phyloP scores from a whole-genome alignment of 495 filamentous ascomycete species.

The Bombardia bombarda region DNA sequence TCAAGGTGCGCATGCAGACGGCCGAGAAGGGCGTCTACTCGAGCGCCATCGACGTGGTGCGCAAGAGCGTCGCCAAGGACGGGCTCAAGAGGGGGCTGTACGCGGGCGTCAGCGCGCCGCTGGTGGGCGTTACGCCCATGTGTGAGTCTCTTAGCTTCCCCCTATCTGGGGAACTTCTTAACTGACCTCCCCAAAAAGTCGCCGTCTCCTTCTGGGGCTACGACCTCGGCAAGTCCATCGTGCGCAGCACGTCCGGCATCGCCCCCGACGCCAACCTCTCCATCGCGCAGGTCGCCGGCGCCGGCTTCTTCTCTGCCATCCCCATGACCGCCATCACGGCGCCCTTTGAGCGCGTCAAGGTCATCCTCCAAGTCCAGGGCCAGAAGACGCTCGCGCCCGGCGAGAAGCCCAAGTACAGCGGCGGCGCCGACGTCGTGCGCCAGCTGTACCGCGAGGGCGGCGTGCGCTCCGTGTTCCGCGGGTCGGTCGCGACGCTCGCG shows the following conservation, averaged over 20 bases:
- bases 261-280: conserved; percentile 58
- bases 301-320: conserved; percentile 95
- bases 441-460: conserved; percentile 92
- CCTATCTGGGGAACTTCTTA: not conserved
- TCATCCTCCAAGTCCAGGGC: conserved; percentile 94
- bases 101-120: conserved; percentile 90
- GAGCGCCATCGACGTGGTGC: conserved; percentile 84
- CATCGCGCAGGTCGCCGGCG: conserved; percentile 81
- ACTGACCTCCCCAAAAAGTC: conserved; percentile 44
- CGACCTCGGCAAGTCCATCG: conserved; percentile 85
- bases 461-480: conserved; percentile 82
- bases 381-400: conserved; percentile 79
- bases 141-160: conserved; percentile 52
- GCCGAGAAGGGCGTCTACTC: conserved; percentile 89
- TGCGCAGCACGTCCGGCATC: conserved; percentile 59
- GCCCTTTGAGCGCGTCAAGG: conserved; percentile 97
- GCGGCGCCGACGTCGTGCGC: conserved; percentile 85
- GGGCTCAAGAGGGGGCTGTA: conserved; percentile 79
- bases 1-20: conserved; percentile 95
- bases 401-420: conserved; percentile 86
- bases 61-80: conserved; percentile 79
- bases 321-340: conserved; percentile 98
- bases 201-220: conserved; percentile 99
- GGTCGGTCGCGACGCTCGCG: conserved; percentile 82
- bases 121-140: conserved; percentile 97